Evolutionary conservation across 352 stramenopile species (phyloP), one percentile per base, ranked within the genome.

Genomic region (Phytophthora hybrid): DNA sequence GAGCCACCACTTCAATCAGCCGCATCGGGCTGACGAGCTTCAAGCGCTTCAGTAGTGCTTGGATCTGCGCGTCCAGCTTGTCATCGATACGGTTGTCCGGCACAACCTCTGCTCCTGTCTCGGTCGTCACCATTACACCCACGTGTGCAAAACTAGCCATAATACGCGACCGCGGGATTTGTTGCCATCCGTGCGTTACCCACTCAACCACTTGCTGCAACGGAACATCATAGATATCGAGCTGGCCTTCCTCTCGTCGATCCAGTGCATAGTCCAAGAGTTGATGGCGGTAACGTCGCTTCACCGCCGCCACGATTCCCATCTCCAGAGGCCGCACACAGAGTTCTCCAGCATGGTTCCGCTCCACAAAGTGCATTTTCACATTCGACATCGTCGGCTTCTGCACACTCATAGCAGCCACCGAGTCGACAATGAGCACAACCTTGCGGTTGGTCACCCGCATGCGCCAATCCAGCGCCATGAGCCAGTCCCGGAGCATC

Each of bases 401-500:
- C 62, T 87, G 81, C 65, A 91, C 80, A 37, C 85, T 83, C 65
- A 87, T 80, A 3, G 81, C 86, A 51, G 82, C 79, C 2, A 86
- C 71, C 59, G 80, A 81, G 76, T 92, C 83, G 8, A 95, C 46
- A 44, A 95, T 71, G 39, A 95, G 73, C 58, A 95, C 59, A 51
- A 95, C 80, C 5, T 89, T 74, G 37, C 88, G 88, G 73, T 91
- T 86, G 41, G 81, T 79, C 66, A 93, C 81, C 58, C 89, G 88
- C 87, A 95, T 92, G 34, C 84, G 83, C 83, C 83, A 90, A 76
- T 95, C 88, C 16, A 95, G 74, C 47, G 87, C 80, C 44, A 93
- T 67, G 19, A 95, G 70, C 88, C 88, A 95, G 56, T 94, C 84
- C 19, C 87, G 88, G 41, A 95, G 84, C 55, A 95, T 74, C n/a